Conservation (phyloP, 2,329 filamentous ascomycete genomes). For the Elsinoe perseae region DNA sequence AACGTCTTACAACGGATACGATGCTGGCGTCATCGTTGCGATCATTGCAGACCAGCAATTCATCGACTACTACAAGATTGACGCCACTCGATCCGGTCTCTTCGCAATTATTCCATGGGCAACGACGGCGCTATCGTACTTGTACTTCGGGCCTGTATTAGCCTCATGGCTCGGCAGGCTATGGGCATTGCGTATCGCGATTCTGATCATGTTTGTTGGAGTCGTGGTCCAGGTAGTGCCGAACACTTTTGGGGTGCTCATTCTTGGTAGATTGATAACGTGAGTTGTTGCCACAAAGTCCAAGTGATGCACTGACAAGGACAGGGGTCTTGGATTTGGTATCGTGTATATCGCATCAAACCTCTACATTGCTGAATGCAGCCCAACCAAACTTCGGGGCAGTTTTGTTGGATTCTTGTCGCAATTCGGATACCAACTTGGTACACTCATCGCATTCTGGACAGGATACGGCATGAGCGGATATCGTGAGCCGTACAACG, state of each 20-base stretch:
- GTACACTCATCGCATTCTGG: slow-evolving; percentile 40
- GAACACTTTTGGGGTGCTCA: slow-evolving; percentile 36
- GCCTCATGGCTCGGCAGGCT: slow-evolving; percentile 33
- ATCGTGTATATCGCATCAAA: slow-evolving; percentile 38
- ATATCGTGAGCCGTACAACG: slow-evolving; percentile 35
- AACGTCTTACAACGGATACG: slow-evolving; percentile 39
- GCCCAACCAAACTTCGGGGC: slow-evolving; percentile 34
- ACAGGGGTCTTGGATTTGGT: slow-evolving; percentile 35
- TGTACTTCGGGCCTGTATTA: slow-evolving; percentile 35
- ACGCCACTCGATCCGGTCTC: slow-evolving; percentile 31
- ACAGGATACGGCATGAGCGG: slow-evolving; percentile 39
- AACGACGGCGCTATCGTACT: slow-evolving; percentile 34
- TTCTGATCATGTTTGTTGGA: slow-evolving; percentile 34
- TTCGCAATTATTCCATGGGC: slow-evolving; percentile 39
- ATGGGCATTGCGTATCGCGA: slow-evolving; percentile 36
- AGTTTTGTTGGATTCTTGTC: slow-evolving; percentile 36
- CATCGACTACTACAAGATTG: slow-evolving; percentile 34
- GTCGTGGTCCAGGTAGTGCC: slow-evolving; percentile 37
- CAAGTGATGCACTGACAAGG: neutral
- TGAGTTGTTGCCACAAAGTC: slow-evolving; percentile 13
- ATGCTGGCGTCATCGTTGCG: slow-evolving; percentile 39
- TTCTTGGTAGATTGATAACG: slow-evolving; percentile 36
- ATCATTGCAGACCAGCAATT: slow-evolving; percentile 39
- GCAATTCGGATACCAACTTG: slow-evolving; percentile 40
- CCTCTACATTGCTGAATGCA: slow-evolving; percentile 38